Conservation (phyloP, 1,139 yeast species). For the Debaryomyces sp. region DNA sequence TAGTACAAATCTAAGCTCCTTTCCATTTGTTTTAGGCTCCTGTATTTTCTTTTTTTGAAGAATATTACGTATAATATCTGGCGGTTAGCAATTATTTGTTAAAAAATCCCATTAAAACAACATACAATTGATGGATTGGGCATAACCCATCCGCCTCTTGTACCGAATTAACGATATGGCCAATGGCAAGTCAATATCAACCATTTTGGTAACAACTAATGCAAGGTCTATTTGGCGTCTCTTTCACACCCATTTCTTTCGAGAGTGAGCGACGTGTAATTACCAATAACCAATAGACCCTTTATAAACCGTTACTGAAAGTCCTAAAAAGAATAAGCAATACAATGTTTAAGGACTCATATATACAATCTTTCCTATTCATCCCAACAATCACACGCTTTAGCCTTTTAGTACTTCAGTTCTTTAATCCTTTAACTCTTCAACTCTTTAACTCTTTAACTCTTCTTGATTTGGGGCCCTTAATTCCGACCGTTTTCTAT, state of each 20-base stretch:
- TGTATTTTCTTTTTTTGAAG: not conserved
- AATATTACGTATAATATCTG: constrained; percentile 10
- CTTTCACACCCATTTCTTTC: not conserved
- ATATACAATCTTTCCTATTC: not conserved
- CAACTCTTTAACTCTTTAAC: too few relatives aligned
- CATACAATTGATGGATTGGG: constrained; percentile 10
- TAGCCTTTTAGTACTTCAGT: too few relatives aligned
- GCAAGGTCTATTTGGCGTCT: not conserved
- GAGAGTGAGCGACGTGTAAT: not conserved
- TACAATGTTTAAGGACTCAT: too few relatives aligned
- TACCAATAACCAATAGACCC: not conserved
- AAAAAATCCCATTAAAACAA: not conserved
- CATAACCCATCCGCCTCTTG: constrained; percentile 5
- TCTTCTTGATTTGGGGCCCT: too few relatives aligned
- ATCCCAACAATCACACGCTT: too few relatives aligned
- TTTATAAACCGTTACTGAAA: not conserved
- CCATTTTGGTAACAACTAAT: not conserved
- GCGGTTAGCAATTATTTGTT: not conserved
- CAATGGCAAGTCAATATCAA: constrained; percentile 14
- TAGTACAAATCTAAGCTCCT: not conserved
- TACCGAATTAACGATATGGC: constrained; percentile 14
- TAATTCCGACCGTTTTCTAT: too few relatives aligned
- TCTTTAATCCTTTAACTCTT: too few relatives aligned
- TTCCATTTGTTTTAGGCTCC: constrained; percentile 1
- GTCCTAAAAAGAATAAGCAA: not conserved